Conservation (phyloP, 225 moss, liverwort and hornwort species). For the Takakia lepidozioides region DNA sequence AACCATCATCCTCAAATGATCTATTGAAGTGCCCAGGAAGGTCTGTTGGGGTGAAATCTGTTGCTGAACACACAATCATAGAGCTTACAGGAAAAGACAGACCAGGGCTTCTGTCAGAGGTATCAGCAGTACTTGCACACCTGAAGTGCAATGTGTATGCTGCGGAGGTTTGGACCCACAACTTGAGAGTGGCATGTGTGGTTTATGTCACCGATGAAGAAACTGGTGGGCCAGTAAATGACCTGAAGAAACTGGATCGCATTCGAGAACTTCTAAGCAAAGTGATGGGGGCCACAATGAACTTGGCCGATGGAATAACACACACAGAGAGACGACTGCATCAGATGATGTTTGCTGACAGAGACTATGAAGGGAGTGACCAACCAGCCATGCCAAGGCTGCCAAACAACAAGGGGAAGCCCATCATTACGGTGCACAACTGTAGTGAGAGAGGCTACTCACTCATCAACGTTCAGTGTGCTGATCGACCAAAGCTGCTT, state of each 20-base stretch:
- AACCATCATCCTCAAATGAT: conserved; percentile 51
- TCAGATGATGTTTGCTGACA: conserved; percentile 56
- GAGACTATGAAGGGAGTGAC: conserved; percentile 28
- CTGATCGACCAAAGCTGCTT: conserved; percentile 51
- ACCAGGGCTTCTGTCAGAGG: conserved; percentile 76
- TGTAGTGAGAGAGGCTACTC: conserved; percentile 8
- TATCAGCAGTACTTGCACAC: conserved; percentile 64
- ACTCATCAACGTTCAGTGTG: conserved; percentile 31
- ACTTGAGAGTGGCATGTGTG: conserved; percentile 78
- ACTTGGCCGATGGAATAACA: conserved; percentile 38
- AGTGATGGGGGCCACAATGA: conserved; percentile 47
- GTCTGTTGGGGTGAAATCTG: conserved; percentile 51
- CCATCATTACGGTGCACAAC: conserved; percentile 19
- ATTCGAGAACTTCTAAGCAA: conserved; percentile 40
- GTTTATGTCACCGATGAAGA: conserved; percentile 82
- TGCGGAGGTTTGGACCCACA: conserved; percentile 92
- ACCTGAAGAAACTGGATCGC: conserved; percentile 37
- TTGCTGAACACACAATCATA: conserved; percentile 72
- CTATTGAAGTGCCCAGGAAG: conserved; percentile 46
- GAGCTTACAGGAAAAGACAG: conserved; percentile 80
- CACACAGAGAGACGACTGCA: conserved; percentile 50
- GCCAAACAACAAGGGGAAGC: conserved; percentile 11
- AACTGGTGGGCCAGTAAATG: conserved; percentile 60
- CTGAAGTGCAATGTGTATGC: conserved; percentile 76
- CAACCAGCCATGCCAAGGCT: conserved; percentile 2